Evolutionary conservation across 805 yeast genomes (phyloP), one percentile per base, ranked within the genome.

Genomic region (Wickerhamiella alocasiicola): DNA sequence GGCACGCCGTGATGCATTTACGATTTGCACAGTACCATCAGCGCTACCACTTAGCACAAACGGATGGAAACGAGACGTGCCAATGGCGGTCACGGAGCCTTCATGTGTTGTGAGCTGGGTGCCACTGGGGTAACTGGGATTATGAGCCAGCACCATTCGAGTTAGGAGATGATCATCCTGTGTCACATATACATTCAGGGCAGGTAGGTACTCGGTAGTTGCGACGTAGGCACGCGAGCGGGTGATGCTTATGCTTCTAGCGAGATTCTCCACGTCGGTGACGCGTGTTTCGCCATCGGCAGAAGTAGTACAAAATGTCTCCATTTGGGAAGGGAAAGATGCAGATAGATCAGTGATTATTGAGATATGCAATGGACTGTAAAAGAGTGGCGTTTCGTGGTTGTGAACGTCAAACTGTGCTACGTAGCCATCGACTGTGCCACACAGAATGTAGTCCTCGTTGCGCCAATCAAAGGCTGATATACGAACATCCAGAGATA

Each of bases 371-470:
- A 67, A 42, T 17, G 64, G 67, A 20, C 54, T 50, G 19, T 63
- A 54, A 43, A 46, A 65, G 1, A 67, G 60, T 1, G 74, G 74
- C 15, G 18, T 6, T 1, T 41, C 16, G 2, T 34, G 24, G 12
- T 56, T 56, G 2, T 49, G 28, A 1, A 74, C 49, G 9, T 65
- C 60, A 44, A 67, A 76, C 50, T 78, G 84, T 0, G 74, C 76
- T 7, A 80, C 57, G 23, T 61, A 61, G 0, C 91, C 91, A 40
- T 71, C 68, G 2, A 64, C 55, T 4, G 72, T 67, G 0, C 87
- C 88, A 23, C 74, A 71, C 2, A 77, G 54, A 1, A 80, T 54
- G 6, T 9, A 9, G 18, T 32, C 36, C 24, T 32, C 50, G 7
- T 65, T 64, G 4, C 72, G 30, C 57, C 70, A 71, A 46, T 70